These are phyloP conservation scores for Myriosclerotinia curreyana DNA, from an alignment of 2,329 filamentous ascomycete genomes.

Conservation along the genomic window DNA sequence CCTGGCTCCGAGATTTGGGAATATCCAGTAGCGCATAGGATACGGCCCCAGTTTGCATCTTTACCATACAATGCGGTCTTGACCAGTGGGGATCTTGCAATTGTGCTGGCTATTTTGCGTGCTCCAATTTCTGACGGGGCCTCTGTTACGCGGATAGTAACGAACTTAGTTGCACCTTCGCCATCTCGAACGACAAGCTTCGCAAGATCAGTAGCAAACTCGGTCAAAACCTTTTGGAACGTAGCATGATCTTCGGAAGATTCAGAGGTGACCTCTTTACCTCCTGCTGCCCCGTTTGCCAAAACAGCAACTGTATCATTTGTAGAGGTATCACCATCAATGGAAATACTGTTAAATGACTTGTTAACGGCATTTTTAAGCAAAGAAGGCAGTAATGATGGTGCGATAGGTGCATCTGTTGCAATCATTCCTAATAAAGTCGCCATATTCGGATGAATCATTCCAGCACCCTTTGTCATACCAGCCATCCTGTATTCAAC, in stretches of 20 bases:
- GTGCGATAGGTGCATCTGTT: slow-evolving; percentile 81
- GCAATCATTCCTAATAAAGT: slow-evolving; percentile 86
- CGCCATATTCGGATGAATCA: slow-evolving; percentile 99
- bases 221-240: slow-evolving; percentile 68
- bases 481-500: slow-evolving; percentile 80
- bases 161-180: slow-evolving; percentile 97
- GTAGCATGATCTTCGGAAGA: slow-evolving; percentile 62
- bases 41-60: slow-evolving; percentile 98
- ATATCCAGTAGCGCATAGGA: slow-evolving; percentile 92
- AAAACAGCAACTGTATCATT: slow-evolving; percentile 94
- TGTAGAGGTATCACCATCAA: slow-evolving; percentile 95
- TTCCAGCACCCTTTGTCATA: slow-evolving; percentile 95
- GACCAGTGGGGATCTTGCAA: slow-evolving; percentile 87
- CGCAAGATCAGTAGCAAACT: slow-evolving; percentile 79
- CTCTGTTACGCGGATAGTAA: slow-evolving; percentile 82
- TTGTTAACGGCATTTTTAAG: slow-evolving; percentile 73
- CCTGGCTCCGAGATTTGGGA: slow-evolving; percentile 59
- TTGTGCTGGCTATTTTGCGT: slow-evolving; percentile 77
- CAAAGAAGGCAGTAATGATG: slow-evolving; percentile 63
- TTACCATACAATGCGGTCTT: slow-evolving; percentile 97
- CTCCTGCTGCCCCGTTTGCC: slow-evolving; percentile 91
- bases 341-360: slow-evolving; percentile 95
- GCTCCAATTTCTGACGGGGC: slow-evolving; percentile 67
- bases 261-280: slow-evolving; percentile 56
- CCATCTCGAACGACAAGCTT: slow-evolving; percentile 94